phyloP scores from a whole-genome alignment of 148 eudicot species.

The Camellia lanceoleosa region DNA sequence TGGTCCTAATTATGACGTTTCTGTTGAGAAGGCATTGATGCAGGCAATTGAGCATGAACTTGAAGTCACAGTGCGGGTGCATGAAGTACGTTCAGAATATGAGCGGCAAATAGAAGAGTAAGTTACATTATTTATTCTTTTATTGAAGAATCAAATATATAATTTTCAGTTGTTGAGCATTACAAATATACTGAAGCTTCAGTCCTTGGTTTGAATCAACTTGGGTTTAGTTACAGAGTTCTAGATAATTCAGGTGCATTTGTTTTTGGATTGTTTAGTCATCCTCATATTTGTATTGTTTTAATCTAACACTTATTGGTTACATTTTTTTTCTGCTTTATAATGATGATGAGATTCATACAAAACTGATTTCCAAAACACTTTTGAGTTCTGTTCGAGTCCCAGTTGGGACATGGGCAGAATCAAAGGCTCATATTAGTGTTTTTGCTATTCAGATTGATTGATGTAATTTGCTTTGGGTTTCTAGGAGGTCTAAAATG shows the following conservation, averaged over 20 bases:
- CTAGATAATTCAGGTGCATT: neutral
- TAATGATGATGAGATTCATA: slow-evolving; percentile 1
- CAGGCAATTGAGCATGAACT: slow-evolving; percentile 90
- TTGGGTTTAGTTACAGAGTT: neutral
- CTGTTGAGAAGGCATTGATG: slow-evolving; percentile 62
- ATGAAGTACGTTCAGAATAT: slow-evolving; percentile 92
- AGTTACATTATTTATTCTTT: slow-evolving; percentile 22
- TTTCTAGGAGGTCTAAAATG: slow-evolving; percentile 84
- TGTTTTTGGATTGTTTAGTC: neutral
- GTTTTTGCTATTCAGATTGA: neutral
- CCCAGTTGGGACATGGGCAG: neutral
- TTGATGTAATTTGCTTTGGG: slow-evolving; percentile 11
- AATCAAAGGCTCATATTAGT: neutral
- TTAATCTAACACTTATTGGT: neutral
- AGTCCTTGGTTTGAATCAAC: neutral
- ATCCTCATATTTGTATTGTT: neutral
- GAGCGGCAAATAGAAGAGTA: slow-evolving; percentile 98
- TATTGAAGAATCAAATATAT: neutral
- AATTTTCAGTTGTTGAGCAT: neutral
- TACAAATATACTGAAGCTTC: neutral
- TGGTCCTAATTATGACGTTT: slow-evolving; percentile 1
- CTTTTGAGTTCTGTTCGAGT: neutral
- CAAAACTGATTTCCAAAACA: neutral
- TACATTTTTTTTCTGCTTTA: neutral
- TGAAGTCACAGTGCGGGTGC: slow-evolving; percentile 84